Evolutionary conservation across 1,139 yeast genomes (phyloP).

Genomic region (Yamadazyma mexicana): DNA sequence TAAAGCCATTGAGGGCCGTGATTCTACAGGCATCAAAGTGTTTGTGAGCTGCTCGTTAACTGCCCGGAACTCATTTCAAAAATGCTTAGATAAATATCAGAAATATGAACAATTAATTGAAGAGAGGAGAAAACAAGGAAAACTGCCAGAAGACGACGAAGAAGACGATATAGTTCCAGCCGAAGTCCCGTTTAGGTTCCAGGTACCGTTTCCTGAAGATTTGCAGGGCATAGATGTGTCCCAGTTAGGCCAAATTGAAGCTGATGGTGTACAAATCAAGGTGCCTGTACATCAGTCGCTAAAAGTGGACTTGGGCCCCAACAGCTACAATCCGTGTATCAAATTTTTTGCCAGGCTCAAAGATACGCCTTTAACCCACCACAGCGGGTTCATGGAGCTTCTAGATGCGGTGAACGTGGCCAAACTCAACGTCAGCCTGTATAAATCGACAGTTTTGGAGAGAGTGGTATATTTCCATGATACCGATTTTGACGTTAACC

Average conservation of each 20-base stretch:
- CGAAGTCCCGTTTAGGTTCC: conserved; percentile 32
- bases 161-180: conserved; percentile 22
- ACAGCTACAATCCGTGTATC: conserved; percentile 9
- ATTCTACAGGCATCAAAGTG: conserved; percentile 30
- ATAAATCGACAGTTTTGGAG: conserved; percentile 28
- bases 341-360: conserved; percentile 9
- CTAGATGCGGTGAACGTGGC: conserved; percentile 43
- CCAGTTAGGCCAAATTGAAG: conserved; percentile 1
- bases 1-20: conserved; percentile 50
- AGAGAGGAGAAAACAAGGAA: conserved; percentile 16
- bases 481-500: conserved; percentile 49
- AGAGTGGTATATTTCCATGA: conserved; percentile 70
- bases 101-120: conserved; percentile 19
- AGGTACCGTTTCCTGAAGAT: conserved; percentile 37
- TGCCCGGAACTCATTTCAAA: conserved; percentile 26
- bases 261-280: conserved; percentile 25
- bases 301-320: conserved; percentile 4
- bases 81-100: conserved; percentile 20
- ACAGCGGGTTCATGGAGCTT: conserved; percentile 61
- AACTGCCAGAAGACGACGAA: conserved; percentile 21
- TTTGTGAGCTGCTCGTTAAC: conserved; percentile 55
- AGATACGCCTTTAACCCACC: conserved; percentile 33
- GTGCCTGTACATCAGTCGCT: neutral
- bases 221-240: conserved; percentile 15
- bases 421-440: conserved; percentile 4